Percentiles rank a stretch among this genome's conserved stretches.
Conservation (phyloP, 2,329 filamentous ascomycete species). For the Hymenoscyphus fraxineus region DNA sequence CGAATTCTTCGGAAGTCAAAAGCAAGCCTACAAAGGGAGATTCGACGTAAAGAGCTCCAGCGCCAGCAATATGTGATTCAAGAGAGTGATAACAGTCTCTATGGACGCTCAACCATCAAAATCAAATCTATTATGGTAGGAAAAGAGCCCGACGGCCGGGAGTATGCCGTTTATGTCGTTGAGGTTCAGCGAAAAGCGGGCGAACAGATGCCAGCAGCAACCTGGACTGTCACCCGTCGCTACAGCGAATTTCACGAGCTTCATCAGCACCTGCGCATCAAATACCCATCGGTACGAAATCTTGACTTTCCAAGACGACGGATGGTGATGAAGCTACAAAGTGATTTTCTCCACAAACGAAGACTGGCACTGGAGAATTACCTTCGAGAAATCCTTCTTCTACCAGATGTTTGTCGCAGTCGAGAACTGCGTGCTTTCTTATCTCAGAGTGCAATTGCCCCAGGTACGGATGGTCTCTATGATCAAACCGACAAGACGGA, state of each 20-base stretch:
- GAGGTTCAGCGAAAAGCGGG: slow-evolving; percentile 88
- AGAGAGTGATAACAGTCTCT: slow-evolving; percentile 95
- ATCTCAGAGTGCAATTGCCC: slow-evolving; percentile 76
- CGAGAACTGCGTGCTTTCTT: slow-evolving; percentile 88
- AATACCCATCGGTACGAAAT: slow-evolving; percentile 82
- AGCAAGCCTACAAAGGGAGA: slow-evolving; percentile 86
- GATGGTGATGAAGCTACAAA: slow-evolving; percentile 94
- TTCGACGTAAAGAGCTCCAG: slow-evolving; percentile 90
- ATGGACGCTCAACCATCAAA: slow-evolving; percentile 81
- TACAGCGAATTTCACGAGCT: slow-evolving; percentile 98
- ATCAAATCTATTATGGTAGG: slow-evolving; percentile 94
- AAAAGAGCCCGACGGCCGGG: slow-evolving; percentile 84
- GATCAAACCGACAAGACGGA: slow-evolving; percentile 69
- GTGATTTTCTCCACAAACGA: slow-evolving; percentile 89
- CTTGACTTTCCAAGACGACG: slow-evolving; percentile 89
- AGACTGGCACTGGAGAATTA: slow-evolving; percentile 81
- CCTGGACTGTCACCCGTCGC: slow-evolving; percentile 86
- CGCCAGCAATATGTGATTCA: slow-evolving; percentile 95
- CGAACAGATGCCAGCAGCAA: slow-evolving; percentile 94
- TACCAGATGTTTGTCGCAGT: slow-evolving; percentile 92
- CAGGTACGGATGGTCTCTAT: slow-evolving; percentile 50
- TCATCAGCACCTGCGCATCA: slow-evolving; percentile 78
- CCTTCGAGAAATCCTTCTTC: slow-evolving; percentile 71
- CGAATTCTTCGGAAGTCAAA: slow-evolving; percentile 92
- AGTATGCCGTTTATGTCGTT: slow-evolving; percentile 89